Evolutionary conservation across 1,284 basidiomycete genomes (phyloP).

Genomic region (Irpex sp.): DNA sequence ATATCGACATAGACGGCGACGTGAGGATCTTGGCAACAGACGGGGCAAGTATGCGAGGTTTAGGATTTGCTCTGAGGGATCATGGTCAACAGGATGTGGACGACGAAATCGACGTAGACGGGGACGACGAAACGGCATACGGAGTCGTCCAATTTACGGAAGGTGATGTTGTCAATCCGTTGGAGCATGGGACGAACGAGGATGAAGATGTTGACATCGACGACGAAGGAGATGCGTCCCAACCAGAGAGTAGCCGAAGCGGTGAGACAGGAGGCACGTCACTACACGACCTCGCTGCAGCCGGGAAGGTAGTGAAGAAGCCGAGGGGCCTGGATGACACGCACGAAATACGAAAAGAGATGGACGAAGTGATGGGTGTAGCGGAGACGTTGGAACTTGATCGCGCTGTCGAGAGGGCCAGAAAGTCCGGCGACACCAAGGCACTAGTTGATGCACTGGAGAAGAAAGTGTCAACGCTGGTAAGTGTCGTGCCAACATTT

Average conservation of each 20-base stretch:
- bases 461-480: slow-evolving; percentile 65
- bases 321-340: slow-evolving; percentile 22
- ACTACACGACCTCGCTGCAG: slow-evolving; percentile 59
- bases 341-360: slow-evolving; percentile 44
- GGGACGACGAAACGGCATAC: slow-evolving; percentile 73
- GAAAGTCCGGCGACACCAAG: slow-evolving; percentile 51
- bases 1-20: slow-evolving; percentile 39
- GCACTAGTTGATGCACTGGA: slow-evolving; percentile 65
- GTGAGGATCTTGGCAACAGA: slow-evolving; percentile 38
- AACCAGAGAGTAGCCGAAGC: not conserved
- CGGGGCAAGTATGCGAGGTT: slow-evolving; percentile 49
- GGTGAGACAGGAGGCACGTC: slow-evolving; percentile 28
- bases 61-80: slow-evolving; percentile 73
- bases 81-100: slow-evolving; percentile 69
- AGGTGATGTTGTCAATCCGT: slow-evolving; percentile 54
- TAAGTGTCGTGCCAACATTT: slow-evolving; percentile 40
- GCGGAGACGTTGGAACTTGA: slow-evolving; percentile 59
- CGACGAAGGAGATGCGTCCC: slow-evolving; percentile 41
- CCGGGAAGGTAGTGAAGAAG: slow-evolving; percentile 51
- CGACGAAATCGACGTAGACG: slow-evolving; percentile 83
- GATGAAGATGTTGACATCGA: slow-evolving; percentile 44
- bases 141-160: slow-evolving; percentile 82
- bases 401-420: slow-evolving; percentile 55
- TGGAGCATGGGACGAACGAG: slow-evolving; percentile 12
- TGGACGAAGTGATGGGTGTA: slow-evolving; percentile 51